Evolutionary conservation across 495 filamentous ascomycete species (phyloP), one percentile per base, ranked within the genome.

Genomic region (Talaromyces thailandensis): DNA sequence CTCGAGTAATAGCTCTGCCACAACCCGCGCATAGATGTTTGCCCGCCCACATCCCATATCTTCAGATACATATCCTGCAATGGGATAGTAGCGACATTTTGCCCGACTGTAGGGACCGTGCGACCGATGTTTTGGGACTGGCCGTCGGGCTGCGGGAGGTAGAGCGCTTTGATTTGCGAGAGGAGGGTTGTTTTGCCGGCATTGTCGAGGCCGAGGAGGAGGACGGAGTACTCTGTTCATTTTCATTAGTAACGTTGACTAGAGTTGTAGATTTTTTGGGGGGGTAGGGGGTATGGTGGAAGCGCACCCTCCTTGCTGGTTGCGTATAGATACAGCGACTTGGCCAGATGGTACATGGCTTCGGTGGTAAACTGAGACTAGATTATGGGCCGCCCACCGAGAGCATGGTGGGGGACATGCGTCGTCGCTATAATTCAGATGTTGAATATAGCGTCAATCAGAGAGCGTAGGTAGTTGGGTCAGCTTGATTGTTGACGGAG

Each of bases 151-250:
- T 82, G 81, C 37, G 88, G 85, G 61, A 87, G 82, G 77, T 89
- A 96, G 68, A 93, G 80, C 43, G 91, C 83, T 77, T 96, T 96
- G 70, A 97, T 89, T 71, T 96, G 91, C 64, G 94, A 91, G 74
- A 96, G 92, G 72, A 98, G 92, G 14, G 94, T 98, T 37, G 94
- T 98, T 80, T 98, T 98, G 74, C 94, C 94, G 58, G 94, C 94
- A 69, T 97, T 97, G 77, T 98, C 94, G 71, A 98, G 88, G 58
- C 94, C 94, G 65, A 98, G 89, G 56, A 98, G 89, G 63, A 98
- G 88, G 67, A 98, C 89, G 35, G 94, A 97, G 81, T 96, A 98
- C 80, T 98, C 94, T 93, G 16, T 18, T 58, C 23, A 25, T 45
- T 14, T 48, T 12, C 12, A 6, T 28, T n/a, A 25, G 14, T 60